Percentiles rank a stretch among this genome's conserved stretches.
phyloP scores from a whole-genome alignment of 2,329 filamentous ascomycete species.

The Lasiodiplodia citricola region DNA sequence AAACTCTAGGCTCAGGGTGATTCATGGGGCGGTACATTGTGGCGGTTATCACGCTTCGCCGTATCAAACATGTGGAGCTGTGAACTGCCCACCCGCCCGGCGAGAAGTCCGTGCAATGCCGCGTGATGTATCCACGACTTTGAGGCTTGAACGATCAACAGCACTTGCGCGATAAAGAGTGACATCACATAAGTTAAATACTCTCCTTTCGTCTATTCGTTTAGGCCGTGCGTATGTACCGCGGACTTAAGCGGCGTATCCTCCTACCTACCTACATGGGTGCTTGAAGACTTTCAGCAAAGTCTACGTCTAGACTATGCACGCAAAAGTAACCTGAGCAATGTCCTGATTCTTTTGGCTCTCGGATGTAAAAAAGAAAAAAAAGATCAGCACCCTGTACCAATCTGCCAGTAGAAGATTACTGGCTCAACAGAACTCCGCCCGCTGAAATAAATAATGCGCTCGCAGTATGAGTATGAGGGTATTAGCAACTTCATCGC shows the following conservation, averaged over 20 bases:
- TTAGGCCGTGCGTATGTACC: neutral
- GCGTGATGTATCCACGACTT: neutral
- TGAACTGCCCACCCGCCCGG: neutral
- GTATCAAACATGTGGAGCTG: neutral
- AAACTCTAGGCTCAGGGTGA: neutral
- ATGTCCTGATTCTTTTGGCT: neutral
- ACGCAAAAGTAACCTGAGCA: neutral
- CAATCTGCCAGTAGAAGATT: neutral
- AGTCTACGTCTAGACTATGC: neutral
- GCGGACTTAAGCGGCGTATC: neutral
- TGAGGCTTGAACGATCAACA: neutral
- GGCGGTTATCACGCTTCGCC: neutral
- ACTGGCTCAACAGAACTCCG: neutral
- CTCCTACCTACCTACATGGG: neutral
- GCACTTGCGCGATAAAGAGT: neutral
- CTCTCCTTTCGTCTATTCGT: neutral
- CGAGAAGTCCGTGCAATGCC: slow-evolving; percentile 10
- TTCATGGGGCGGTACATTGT: neutral
- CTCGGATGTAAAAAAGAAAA: neutral
- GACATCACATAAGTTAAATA: neutral
- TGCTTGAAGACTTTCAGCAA: neutral
- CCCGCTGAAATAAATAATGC: slow-evolving; percentile 3
- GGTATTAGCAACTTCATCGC: slow-evolving; percentile 19
- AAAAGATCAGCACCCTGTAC: neutral
- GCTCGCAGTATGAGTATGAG: neutral